These are phyloP conservation scores for Metarhizium rileyi DNA, from an alignment of 2,329 filamentous ascomycete species.

Conservation along the genomic window DNA sequence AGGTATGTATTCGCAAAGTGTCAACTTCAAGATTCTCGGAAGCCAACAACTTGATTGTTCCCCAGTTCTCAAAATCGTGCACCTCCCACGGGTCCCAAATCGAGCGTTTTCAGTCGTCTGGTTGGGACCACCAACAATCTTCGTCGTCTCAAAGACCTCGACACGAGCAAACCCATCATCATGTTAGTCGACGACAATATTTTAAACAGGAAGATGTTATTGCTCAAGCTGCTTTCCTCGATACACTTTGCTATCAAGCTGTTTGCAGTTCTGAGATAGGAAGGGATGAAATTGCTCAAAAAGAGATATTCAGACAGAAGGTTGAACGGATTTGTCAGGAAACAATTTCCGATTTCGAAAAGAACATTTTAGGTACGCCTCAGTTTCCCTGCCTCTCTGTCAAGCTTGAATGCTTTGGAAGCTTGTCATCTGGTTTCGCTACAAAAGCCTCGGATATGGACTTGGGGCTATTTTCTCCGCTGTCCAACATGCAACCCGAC, in stretches of 20 bases:
- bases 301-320: constrained; percentile 57
- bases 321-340: constrained; percentile 57
- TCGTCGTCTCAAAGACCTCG: not conserved
- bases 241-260: constrained; percentile 32
- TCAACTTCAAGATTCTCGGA: not conserved
- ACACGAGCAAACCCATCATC: constrained; percentile 8
- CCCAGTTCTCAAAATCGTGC: not conserved
- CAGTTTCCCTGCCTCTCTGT: constrained; percentile 47
- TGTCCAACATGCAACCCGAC: constrained; percentile 44
- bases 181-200: constrained; percentile 20
- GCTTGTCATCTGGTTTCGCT: constrained; percentile 75
- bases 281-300: constrained; percentile 52
- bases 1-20: not conserved
- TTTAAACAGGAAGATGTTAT: constrained; percentile 36
- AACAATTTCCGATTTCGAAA: constrained; percentile 45
- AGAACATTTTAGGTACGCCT: constrained; percentile 22
- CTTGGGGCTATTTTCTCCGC: constrained; percentile 62
- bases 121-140: not conserved
- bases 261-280: constrained; percentile 54
- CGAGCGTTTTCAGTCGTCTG: not conserved
- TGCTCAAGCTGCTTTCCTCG: constrained; percentile 39
- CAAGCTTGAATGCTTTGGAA: constrained; percentile 71
- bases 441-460: constrained; percentile 89
- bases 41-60: not conserved
- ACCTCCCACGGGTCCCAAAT: not conserved